Conservation (phyloP, 176 grass and related monocot genomes). For the Zizania latifolia region DNA sequence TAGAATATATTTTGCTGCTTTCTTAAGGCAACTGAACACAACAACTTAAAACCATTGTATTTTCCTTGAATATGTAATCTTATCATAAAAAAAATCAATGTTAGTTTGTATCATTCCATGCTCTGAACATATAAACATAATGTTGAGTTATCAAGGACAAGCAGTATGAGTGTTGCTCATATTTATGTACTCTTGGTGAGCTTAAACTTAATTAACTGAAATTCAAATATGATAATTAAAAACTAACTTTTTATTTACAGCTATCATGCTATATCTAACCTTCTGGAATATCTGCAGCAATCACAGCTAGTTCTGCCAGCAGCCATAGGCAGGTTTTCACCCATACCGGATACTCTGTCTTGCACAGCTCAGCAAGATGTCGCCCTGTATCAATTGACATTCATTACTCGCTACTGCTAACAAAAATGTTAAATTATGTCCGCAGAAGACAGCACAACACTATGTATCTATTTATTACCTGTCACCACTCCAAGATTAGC, state of each 20-base stretch:
- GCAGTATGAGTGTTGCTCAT: neutral
- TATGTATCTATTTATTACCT: slow-evolving; percentile 33
- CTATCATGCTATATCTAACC: slow-evolving; percentile 29
- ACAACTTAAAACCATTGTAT: neutral
- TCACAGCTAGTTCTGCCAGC: slow-evolving; percentile 71
- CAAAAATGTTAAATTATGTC: neutral
- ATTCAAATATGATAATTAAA: neutral
- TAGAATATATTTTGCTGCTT: neutral
- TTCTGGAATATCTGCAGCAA: slow-evolving; percentile 83
- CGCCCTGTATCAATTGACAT: slow-evolving; percentile 29
- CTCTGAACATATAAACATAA: neutral
- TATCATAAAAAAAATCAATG: neutral
- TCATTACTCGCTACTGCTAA: neutral
- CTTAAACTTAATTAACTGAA: neutral
- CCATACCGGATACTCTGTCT: slow-evolving; percentile 59
- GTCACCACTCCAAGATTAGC: slow-evolving; percentile 92
- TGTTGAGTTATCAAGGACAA: neutral
- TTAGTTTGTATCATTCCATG: neutral
- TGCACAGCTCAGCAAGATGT: slow-evolving; percentile 76
- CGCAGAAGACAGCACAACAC: neutral
- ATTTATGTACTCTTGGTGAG: neutral
- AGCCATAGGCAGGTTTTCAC: slow-evolving; percentile 66
- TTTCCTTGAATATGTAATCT: neutral
- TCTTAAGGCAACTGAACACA: neutral
- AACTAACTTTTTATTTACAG: neutral